phyloP scores from a whole-genome alignment of 2,329 filamentous ascomycete genomes.

The Zasmidium angulare region DNA sequence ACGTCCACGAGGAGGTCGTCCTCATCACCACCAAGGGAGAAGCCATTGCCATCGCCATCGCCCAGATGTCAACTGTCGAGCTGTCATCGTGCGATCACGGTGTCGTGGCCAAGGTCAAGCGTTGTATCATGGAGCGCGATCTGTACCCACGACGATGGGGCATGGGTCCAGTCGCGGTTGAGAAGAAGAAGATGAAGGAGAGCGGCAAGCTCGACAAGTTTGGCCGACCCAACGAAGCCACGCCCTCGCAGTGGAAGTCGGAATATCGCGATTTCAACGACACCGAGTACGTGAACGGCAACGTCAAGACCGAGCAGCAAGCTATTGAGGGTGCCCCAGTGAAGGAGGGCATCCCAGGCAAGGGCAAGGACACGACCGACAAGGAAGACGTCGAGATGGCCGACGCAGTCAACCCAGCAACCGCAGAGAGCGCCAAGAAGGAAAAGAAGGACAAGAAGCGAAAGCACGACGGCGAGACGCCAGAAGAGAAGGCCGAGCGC shows the following conservation, averaged over 20 bases:
- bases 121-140: constrained; percentile 99
- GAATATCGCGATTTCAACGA: constrained; percentile 89
- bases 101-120: constrained; percentile 97
- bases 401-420: constrained; percentile 32
- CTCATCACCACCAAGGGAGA: constrained; percentile 99
- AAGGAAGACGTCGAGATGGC: constrained; percentile 41
- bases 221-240: constrained; percentile 86
- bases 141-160: constrained; percentile 97
- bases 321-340: constrained; percentile 35
- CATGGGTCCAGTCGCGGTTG: constrained; percentile 83
- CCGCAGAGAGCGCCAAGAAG: constrained; percentile 31
- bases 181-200: constrained; percentile 99
- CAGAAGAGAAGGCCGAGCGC: constrained; percentile 49
- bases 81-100: constrained; percentile 96
- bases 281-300: constrained; percentile 34
- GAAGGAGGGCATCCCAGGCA: constrained; percentile 37
- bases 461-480: constrained; percentile 47
- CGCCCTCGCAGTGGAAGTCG: constrained; percentile 86
- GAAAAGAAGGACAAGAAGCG: constrained; percentile 42
- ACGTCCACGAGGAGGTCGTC: constrained; percentile 93
- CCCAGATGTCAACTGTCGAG: constrained; percentile 97
- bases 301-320: constrained; percentile 27
- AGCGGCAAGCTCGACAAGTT: constrained; percentile 98
- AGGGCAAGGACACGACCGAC: constrained; percentile 41
- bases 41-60: constrained; percentile 92